Percentiles rank a stretch among this genome's conserved stretches.
These are phyloP conservation scores for Trichoderma sp. DNA, from an alignment of 2,329 filamentous ascomycete species.

Conservation along the genomic window DNA sequence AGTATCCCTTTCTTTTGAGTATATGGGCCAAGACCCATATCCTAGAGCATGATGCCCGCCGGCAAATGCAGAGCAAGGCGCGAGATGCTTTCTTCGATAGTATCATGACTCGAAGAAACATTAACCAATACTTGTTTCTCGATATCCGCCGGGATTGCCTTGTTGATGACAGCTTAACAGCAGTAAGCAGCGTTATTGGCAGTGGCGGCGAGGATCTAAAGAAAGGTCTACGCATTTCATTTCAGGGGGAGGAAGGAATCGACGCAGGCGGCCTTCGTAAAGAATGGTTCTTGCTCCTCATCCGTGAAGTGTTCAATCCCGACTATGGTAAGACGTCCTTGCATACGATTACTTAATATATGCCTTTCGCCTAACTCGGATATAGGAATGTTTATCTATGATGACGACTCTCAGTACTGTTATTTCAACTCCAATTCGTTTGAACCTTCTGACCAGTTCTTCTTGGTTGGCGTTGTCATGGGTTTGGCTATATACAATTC, in stretches of 20 bases:
- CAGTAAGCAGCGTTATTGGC: slow-evolving; percentile 82
- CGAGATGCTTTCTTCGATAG: slow-evolving; percentile 89
- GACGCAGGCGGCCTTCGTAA: slow-evolving; percentile 88
- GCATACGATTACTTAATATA: neutral
- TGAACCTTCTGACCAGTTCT: slow-evolving; percentile 89
- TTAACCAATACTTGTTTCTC: slow-evolving; percentile 77
- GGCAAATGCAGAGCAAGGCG: slow-evolving; percentile 87
- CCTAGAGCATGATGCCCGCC: slow-evolving; percentile 80
- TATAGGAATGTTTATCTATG: slow-evolving; percentile 85
- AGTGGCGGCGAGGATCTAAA: slow-evolving; percentile 83
- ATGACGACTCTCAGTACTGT: slow-evolving; percentile 86
- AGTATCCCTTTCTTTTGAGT: slow-evolving; percentile 88
- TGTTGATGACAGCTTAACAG: slow-evolving; percentile 82
- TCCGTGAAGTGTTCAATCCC: slow-evolving; percentile 88
- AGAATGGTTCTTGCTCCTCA: slow-evolving; percentile 89
- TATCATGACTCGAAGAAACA: slow-evolving; percentile 71
- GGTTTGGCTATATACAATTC: slow-evolving; percentile 94
- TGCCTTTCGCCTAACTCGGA: neutral
- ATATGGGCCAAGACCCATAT: slow-evolving; percentile 93
- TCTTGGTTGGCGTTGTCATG: slow-evolving; percentile 82
- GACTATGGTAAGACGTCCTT: slow-evolving; percentile 69
- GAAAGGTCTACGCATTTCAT: slow-evolving; percentile 83
- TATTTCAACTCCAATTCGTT: slow-evolving; percentile 93
- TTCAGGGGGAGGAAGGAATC: slow-evolving; percentile 85
- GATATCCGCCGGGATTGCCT: slow-evolving; percentile 81